Conservation (phyloP, 257 asterid species). For the Solanum paucissectum region DNA sequence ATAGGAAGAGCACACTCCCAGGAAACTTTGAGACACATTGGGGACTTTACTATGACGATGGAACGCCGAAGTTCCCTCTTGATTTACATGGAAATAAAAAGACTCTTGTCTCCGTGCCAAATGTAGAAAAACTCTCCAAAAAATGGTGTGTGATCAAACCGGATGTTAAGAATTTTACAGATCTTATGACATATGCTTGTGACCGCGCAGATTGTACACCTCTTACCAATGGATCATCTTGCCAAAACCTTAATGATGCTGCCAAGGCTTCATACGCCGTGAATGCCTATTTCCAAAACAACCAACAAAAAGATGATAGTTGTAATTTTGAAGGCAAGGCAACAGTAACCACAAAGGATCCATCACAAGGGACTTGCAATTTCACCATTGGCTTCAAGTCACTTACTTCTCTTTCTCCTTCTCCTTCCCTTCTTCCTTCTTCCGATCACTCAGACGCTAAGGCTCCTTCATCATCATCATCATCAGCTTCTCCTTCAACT, state of each 20-base stretch:
- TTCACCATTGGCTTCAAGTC: constrained; percentile 4
- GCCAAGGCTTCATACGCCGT: constrained; percentile 19
- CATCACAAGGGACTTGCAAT: constrained; percentile 6
- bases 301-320: not conserved
- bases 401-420: not conserved
- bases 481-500: not conserved
- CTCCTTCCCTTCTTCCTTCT: not conserved
- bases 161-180: constrained; percentile 5
- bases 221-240: constrained; percentile 11
- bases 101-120: constrained; percentile 6
- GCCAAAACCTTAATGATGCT: not conserved
- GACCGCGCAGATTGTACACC: constrained; percentile 20
- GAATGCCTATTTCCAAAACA: constrained; percentile 14
- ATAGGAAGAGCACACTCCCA: constrained; percentile 20
- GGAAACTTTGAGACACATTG: constrained; percentile 30
- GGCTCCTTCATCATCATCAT: not conserved
- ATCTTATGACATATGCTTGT: constrained; percentile 9
- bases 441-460: not conserved
- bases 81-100: constrained; percentile 7
- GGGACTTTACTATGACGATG: constrained; percentile 24
- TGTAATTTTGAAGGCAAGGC: constrained; percentile 16
- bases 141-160: constrained; percentile 18
- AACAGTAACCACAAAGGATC: not conserved
- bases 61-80: constrained; percentile 11
- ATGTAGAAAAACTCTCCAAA: constrained; percentile 6